Evolutionary conservation across 805 yeast genomes (phyloP).

Genomic region (Candida oleophila): DNA sequence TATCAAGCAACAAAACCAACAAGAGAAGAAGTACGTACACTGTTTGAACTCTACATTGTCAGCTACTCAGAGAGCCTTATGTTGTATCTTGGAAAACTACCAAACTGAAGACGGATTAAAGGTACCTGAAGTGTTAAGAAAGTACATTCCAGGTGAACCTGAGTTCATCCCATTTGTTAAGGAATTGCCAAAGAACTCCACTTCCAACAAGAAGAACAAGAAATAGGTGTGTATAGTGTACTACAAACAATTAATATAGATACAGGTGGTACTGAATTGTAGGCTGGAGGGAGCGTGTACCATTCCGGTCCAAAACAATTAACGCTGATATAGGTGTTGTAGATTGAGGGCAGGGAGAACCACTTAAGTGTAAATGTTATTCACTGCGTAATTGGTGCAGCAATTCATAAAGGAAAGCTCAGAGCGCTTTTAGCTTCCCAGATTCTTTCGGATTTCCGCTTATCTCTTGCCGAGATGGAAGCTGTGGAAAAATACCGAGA

Average conservation of each 20-base stretch:
- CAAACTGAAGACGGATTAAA: constrained; percentile 95
- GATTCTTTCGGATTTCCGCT: no score
- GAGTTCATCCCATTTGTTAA: constrained; percentile 89
- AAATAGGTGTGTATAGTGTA: constrained; percentile 5
- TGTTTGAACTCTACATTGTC: constrained; percentile 96
- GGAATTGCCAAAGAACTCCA: constrained; percentile 92
- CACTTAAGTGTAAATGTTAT: no score
- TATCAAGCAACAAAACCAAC: constrained; percentile 90
- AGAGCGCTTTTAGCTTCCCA: no score
- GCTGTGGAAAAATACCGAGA: no score
- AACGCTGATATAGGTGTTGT: no score
- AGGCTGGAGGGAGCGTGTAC: no score
- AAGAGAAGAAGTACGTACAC: constrained; percentile 96
- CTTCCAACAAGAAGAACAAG: constrained; percentile 65
- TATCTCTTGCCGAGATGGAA: no score
- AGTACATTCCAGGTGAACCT: constrained; percentile 97
- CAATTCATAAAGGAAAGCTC: no score
- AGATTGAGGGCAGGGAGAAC: no score
- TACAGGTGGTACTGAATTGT: no score
- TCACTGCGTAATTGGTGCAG: no score
- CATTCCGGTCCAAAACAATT: no score
- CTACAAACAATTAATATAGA: background rate
- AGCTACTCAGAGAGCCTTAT: constrained; percentile 97
- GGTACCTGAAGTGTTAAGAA: constrained; percentile 93
- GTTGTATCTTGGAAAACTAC: constrained; percentile 96